Base-by-base conservation (phyloP, 768 basidiomycete genomes). In the Paxillus involutus region DNA sequence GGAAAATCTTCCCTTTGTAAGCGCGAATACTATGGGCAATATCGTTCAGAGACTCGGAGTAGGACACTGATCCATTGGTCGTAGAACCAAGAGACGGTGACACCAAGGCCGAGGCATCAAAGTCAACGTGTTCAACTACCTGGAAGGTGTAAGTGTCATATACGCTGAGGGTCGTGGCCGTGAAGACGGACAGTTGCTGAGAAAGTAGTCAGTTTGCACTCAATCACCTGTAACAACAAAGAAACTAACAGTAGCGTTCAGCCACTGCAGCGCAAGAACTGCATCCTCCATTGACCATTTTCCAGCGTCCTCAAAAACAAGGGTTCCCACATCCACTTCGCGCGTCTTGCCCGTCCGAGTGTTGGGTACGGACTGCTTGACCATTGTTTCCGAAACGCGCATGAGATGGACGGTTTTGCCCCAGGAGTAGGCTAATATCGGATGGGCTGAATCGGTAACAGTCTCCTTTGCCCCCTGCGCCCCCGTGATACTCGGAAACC, bases 1-100 rank as follows among this genome's bases (percentile, higher is more conserved):
- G 61, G 65, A 98, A 98, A 16, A 98, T 78, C 66, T 92, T 98
- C 40, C 92, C 90, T 65, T 95, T 94, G 72, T 97, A 94, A 1
- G 83, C 75, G 17, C 85, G 77, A 44, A 97, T 69, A 63, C 91
- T 91, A 61, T 88, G 88, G 16, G 80, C 75, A 42, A 91, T 72
- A 52, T 85, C 77, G 39, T 72, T 70, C 12, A 80, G 73, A 7
- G 80, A 76, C 55, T 82, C 83, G 4, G 68, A 60, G 59, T 83
- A 81, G 4, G 79, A 65, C 19, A 78, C 58, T 2, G 78, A 70
- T 24, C 80, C 80, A 51, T 79, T 75, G 6, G 72, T 64, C 3
- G 81, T 81, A 16, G 71, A 73, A 29, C 71, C 62, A 44, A 81
- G 74, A 8, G 80, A 77, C 9, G 82, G 83, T 8, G 84, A 83